Conservation (phyloP, 352 stramenopile species). For the Aphanomyces astaci region DNA sequence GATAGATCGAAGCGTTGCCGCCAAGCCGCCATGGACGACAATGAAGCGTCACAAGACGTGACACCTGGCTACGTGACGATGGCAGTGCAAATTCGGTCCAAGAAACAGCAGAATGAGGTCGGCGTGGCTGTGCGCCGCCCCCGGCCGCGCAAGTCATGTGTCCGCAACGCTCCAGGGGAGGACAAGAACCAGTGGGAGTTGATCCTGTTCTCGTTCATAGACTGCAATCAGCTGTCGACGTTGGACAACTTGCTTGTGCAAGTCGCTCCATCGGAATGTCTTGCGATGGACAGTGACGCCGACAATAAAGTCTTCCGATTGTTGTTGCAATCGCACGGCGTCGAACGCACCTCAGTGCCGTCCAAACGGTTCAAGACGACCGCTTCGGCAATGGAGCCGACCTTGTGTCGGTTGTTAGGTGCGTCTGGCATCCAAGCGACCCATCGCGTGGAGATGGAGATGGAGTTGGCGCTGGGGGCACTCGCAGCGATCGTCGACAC, state of each 20-base stretch:
- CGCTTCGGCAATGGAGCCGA: constrained; percentile 38
- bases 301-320: constrained; percentile 80
- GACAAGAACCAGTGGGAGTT: constrained; percentile 82
- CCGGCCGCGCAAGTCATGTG: constrained; percentile 58
- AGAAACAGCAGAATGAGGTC: constrained; percentile 76
- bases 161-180: constrained; percentile 57
- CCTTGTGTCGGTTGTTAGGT: constrained; percentile 53
- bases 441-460: constrained; percentile 62
- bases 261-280: constrained; percentile 65
- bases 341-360: constrained; percentile 55
- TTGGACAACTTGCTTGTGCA: constrained; percentile 80
- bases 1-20: neutral
- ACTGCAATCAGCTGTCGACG: constrained; percentile 77
- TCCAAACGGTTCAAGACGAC: constrained; percentile 59
- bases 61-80: constrained; percentile 49
- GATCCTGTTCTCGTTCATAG: constrained; percentile 68
- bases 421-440: constrained; percentile 38
- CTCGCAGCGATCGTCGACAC: constrained; percentile 59
- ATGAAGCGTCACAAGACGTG: constrained; percentile 8
- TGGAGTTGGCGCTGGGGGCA: constrained; percentile 54
- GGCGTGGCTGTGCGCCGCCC: constrained; percentile 65
- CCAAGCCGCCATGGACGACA: neutral
- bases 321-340: constrained; percentile 55
- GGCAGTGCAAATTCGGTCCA: constrained; percentile 70
- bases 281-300: constrained; percentile 30